Conservation (phyloP, 75 land plant species). For the Pinus taeda region DNA sequence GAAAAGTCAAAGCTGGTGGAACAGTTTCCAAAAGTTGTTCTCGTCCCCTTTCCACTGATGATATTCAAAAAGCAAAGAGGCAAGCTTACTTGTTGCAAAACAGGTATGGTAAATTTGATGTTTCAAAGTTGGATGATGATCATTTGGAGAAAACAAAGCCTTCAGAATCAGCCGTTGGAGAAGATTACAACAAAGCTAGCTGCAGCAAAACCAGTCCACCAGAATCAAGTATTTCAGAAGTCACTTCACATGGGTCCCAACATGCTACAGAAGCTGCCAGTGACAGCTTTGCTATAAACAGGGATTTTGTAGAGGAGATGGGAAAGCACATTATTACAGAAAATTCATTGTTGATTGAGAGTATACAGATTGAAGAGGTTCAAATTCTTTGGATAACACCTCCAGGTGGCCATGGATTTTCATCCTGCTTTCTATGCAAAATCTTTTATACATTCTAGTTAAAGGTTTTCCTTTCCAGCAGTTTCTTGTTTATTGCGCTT, state of each 20-base stretch:
- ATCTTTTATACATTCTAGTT: background rate
- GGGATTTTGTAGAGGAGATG: constrained; percentile 3
- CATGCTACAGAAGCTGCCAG: background rate
- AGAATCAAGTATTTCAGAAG: constrained; percentile 9
- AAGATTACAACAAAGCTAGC: constrained; percentile 7
- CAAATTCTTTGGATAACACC: constrained; percentile 60
- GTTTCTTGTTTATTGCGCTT: background rate
- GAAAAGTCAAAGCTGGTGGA: constrained; percentile 37
- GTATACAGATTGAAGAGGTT: constrained; percentile 24
- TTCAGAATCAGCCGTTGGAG: constrained; percentile 4
- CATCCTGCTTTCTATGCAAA: constrained; percentile 1
- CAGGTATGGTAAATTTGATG: constrained; percentile 31
- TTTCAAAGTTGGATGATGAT: background rate
- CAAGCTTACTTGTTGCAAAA: constrained; percentile 65
- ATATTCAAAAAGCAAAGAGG: constrained; percentile 92
- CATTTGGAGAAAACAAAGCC: constrained; percentile 1
- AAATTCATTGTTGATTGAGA: background rate
- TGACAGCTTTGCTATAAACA: background rate
- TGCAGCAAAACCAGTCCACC: constrained; percentile 5
- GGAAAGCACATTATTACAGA: background rate
- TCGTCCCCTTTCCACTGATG: constrained; percentile 94
- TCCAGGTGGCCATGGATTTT: constrained; percentile 47
- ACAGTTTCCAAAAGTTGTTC: constrained; percentile 30
- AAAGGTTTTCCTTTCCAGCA: background rate
- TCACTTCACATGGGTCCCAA: constrained; percentile 12